phyloP scores from a whole-genome alignment of 495 filamentous ascomycete species.

The Aspergillus mulundensis region DNA sequence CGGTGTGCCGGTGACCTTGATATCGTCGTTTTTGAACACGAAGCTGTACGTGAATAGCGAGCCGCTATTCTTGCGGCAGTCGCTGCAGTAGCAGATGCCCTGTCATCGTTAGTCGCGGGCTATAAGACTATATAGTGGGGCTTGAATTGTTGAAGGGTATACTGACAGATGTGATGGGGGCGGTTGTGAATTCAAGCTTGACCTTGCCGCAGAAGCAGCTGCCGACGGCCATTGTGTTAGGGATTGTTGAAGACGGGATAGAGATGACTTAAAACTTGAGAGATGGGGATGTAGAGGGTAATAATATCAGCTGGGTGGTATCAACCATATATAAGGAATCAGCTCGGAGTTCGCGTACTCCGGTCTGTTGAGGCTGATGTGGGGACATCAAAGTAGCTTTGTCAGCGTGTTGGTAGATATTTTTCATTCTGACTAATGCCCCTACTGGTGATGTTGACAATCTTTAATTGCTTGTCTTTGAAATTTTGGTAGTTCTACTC shows the following conservation, averaged over 20 bases:
- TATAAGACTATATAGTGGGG: background rate
- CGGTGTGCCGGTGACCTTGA: conserved; percentile 27
- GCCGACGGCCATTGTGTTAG: conserved; percentile 22
- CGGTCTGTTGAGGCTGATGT: background rate
- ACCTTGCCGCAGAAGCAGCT: conserved; percentile 31
- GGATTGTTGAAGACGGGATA: background rate
- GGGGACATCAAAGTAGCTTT: no score
- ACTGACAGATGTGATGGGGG: conserved; percentile 25
- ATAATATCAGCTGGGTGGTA: background rate
- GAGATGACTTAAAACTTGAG: background rate
- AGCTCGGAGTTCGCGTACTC: background rate
- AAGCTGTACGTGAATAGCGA: conserved; percentile 22
- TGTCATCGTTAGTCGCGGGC: background rate
- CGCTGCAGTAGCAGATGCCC: conserved; percentile 36
- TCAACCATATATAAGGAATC: background rate
- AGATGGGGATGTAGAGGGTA: background rate
- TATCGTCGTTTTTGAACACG: conserved; percentile 21
- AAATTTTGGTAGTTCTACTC: no score
- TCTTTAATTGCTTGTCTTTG: no score
- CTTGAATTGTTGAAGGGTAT: background rate
- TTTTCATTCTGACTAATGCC: no score
- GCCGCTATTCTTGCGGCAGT: conserved; percentile 38
- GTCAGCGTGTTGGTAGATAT: no score
- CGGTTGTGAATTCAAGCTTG: conserved; percentile 23
- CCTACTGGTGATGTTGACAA: no score